Percentiles rank a stretch among this genome's conserved stretches.
Conservation (phyloP, 176 grass and related monocot genomes). For the Juncus effusus region DNA sequence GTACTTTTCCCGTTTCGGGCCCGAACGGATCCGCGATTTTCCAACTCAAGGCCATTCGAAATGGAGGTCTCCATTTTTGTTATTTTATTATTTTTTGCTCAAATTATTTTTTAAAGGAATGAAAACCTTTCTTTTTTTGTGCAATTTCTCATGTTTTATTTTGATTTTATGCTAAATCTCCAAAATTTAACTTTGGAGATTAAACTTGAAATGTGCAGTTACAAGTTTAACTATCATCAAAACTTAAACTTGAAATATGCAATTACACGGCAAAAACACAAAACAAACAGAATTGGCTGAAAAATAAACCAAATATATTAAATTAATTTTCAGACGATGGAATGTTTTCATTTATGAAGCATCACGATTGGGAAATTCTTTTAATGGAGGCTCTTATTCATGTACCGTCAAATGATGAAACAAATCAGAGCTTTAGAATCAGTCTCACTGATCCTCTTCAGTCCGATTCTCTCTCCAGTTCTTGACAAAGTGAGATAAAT, state of each 20-base stretch:
- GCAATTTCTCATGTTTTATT: not conserved
- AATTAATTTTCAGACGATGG: conserved; percentile 43
- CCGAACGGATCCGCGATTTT: conserved; percentile 69
- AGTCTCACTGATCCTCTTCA: conserved; percentile 34
- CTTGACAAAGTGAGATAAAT: conserved; percentile 19
- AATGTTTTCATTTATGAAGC: conserved; percentile 65
- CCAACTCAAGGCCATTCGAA: conserved; percentile 55
- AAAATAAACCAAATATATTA: not conserved
- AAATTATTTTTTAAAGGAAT: not conserved
- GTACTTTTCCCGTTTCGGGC: conserved; percentile 81
- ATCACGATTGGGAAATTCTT: conserved; percentile 78
- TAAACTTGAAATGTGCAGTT: too few relatives aligned
- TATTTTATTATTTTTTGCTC: not conserved
- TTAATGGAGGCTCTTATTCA: conserved; percentile 65
- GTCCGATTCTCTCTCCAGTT: not conserved
- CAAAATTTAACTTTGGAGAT: not conserved
- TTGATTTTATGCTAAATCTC: not conserved
- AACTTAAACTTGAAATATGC: conserved; percentile 14
- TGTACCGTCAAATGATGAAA: conserved; percentile 54
- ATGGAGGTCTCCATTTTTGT: conserved; percentile 51
- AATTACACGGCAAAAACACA: not conserved
- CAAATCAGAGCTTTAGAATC: conserved; percentile 39
- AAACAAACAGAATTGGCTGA: not conserved
- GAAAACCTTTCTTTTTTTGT: not conserved
- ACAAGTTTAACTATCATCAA: not conserved